Evolutionary conservation across 139 green algal genomes (phyloP).

Genomic region (Chlamydomonas eustigma): DNA sequence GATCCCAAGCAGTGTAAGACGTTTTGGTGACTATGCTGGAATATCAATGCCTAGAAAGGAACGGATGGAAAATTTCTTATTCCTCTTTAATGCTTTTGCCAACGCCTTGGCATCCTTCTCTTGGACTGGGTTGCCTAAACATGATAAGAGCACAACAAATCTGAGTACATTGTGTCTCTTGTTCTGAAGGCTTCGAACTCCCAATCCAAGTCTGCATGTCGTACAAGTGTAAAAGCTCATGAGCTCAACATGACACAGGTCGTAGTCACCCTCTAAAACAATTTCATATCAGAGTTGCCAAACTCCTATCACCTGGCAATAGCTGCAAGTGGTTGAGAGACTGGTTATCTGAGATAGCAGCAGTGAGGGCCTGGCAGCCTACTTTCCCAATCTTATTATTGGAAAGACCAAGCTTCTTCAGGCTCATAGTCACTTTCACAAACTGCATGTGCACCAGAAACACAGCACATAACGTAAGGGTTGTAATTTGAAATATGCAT

Average conservation of each 20-base stretch:
- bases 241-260: not conserved
- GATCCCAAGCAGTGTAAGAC: too few relatives aligned
- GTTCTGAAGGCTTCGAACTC: too few relatives aligned
- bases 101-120: constrained; percentile 43
- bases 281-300: constrained; percentile 18
- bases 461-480: too few relatives aligned
- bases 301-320: constrained; percentile 28
- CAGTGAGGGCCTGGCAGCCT: constrained; percentile 47
- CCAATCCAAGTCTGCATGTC: too few relatives aligned
- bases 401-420: constrained; percentile 10
- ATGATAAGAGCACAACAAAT: constrained; percentile 1
- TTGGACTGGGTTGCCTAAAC: constrained; percentile 36
- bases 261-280: too few relatives aligned
- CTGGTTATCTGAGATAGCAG: constrained; percentile 37
- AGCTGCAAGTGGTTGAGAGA: constrained; percentile 48
- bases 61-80: constrained; percentile 41
- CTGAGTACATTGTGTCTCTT: too few relatives aligned
- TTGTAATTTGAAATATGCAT: too few relatives aligned
- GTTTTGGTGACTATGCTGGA: too few relatives aligned
- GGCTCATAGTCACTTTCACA: not conserved
- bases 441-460: too few relatives aligned
- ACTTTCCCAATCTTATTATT: constrained; percentile 46
- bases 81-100: constrained; percentile 39
- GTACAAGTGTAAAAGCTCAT: not conserved
- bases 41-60: constrained; percentile 22